phyloP scores from a whole-genome alignment of 441 rosid species.

The Viola pubescens region DNA sequence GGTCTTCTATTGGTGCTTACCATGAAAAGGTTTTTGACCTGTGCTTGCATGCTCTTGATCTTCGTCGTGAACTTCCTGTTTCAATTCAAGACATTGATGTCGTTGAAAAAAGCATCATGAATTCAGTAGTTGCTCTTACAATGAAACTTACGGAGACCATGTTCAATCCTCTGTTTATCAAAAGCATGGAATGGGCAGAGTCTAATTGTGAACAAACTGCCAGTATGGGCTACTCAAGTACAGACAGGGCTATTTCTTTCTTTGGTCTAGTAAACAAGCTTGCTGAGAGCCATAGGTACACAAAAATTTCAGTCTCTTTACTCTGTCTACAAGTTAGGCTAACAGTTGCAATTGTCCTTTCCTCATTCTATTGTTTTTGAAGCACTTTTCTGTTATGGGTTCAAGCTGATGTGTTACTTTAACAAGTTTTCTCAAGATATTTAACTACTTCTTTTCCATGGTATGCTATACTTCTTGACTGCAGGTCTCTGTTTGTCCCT shows the following conservation, averaged over 20 bases:
- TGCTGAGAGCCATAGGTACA: conserved; percentile 74
- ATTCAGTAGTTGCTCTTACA: conserved; percentile 55
- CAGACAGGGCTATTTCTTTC: conserved; percentile 71
- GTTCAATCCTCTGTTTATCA: conserved; percentile 90
- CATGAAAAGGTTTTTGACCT: conserved; percentile 68
- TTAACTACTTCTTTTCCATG: too few relatives aligned
- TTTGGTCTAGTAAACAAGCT: conserved; percentile 72
- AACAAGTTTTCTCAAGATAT: too few relatives aligned
- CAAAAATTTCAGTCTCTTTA: neutral
- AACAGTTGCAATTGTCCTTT: neutral
- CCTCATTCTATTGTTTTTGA: neutral
- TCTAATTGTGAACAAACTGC: conserved; percentile 44
- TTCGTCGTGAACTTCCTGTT: conserved; percentile 61
- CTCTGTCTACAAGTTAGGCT: too few relatives aligned
- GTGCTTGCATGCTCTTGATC: conserved; percentile 83
- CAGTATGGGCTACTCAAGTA: conserved; percentile 28
- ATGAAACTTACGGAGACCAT: conserved; percentile 92
- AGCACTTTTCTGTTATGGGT: neutral
- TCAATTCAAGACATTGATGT: conserved; percentile 51
- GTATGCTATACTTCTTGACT: conserved; percentile 8
- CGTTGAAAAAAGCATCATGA: conserved; percentile 64
- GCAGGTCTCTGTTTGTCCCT: conserved; percentile 91
- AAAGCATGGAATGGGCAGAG: conserved; percentile 84
- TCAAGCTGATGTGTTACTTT: neutral
- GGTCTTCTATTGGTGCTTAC: conserved; percentile 52